phyloP scores from a whole-genome alignment of 192 early-diverging fungal species.

The Glomus cerebriforme region DNA sequence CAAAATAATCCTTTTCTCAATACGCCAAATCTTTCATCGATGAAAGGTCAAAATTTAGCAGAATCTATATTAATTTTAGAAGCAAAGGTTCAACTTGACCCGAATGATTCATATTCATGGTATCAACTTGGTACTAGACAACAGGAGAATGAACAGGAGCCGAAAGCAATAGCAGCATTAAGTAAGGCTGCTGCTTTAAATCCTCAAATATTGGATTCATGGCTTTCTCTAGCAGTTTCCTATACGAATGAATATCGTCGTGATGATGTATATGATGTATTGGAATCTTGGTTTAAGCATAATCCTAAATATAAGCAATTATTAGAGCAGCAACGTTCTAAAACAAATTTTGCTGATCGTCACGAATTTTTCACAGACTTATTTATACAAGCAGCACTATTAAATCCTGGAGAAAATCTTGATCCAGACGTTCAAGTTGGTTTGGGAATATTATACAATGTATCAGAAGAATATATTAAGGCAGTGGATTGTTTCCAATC shows the following conservation, averaged over 20 bases:
- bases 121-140: conserved; percentile 84
- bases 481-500: conserved; percentile 97
- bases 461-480: conserved; percentile 90
- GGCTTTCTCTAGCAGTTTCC: conserved; percentile 85
- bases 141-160: conserved; percentile 97
- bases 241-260: conserved; percentile 92
- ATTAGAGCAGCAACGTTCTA: conserved; percentile 18
- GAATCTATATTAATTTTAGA: conserved; percentile 93
- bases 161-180: conserved; percentile 86
- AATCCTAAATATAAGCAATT: conserved; percentile 69
- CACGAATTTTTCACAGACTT: conserved; percentile 75
- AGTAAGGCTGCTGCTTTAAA: conserved; percentile 75
- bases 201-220: conserved; percentile 75
- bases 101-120: conserved; percentile 83
- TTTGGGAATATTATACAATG: conserved; percentile 94
- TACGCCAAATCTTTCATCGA: conserved; percentile 52
- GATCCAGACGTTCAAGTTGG: conserved; percentile 94
- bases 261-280: conserved; percentile 84
- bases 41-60: conserved; percentile 57
- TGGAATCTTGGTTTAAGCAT: conserved; percentile 85
- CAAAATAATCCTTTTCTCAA: conserved; percentile 71
- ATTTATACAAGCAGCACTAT: conserved; percentile 80
- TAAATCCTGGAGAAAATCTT: conserved; percentile 59
- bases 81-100: conserved; percentile 78
- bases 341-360: conserved; percentile 41